Base-by-base conservation (phyloP, 305 asterid species). In the Nicotiana rustica region DNA sequence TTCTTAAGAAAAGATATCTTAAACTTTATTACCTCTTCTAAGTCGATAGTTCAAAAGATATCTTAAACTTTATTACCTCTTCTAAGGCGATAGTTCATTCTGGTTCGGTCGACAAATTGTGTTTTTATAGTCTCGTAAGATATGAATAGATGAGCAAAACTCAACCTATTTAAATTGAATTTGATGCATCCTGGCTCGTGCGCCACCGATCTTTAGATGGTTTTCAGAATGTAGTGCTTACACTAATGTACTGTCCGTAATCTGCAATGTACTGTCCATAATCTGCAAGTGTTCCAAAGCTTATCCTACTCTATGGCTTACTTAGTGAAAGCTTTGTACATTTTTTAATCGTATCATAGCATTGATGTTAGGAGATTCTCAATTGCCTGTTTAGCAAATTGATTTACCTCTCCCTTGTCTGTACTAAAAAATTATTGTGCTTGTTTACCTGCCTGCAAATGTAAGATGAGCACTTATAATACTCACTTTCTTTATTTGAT, bases 311-410 rank as follows among this genome's bases (percentile, higher is more conserved):
- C 10, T 15, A 64, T 55, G 49, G 41, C 41, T 55, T 17, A 0
- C 65, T 31, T 55, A 8, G 80, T 76, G 80, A 29, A 29, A 4
- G 3, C 2, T 49, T 29, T 5, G 55, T 76, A 55, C 47, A 8
- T 15, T 52, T 66, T 76, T 76, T 10, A 76, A 52, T 76, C 31
- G 29, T 55, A 76, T 76, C 47, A 4, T 29, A 55, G 66, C 66
- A 25, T 55, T 76, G 65, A 52, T 52, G 17, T 55, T 44, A 29
- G 66, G 49, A 29, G 62, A 14, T 75, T 44, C 80, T 76, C 62
- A 0, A 55, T 9, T 31, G 13, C 5, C 4, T 49, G 10, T 76
- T 55, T 76, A 25, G 64, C 47, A 29, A 75, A 76, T 76, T 76
- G 66, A 31, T 76, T 76, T 31, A 9, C 29, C 0, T 29, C 31